These are phyloP conservation scores for Cyamopsis tetragonoloba DNA, from an alignment of 306 rosid genomes.

Conservation along the genomic window DNA sequence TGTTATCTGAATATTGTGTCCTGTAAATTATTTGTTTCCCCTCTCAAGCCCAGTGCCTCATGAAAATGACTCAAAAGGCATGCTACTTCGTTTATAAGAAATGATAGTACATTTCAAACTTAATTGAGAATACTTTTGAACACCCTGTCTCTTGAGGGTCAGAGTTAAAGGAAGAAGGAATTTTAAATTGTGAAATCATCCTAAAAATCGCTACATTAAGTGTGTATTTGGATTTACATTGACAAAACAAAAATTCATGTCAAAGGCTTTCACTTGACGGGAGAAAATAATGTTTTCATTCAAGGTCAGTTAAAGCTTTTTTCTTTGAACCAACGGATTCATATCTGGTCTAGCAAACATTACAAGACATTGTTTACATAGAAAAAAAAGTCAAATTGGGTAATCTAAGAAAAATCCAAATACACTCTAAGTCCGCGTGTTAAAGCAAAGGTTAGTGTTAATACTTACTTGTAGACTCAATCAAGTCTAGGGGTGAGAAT, in stretches of 20 bases:
- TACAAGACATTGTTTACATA: too few species aligned
- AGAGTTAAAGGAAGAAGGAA: background rate
- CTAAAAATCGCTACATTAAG: background rate
- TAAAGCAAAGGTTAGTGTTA: background rate
- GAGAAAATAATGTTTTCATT: too few species aligned
- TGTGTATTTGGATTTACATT: too few species aligned
- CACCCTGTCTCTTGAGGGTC: background rate
- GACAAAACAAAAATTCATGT: too few species aligned
- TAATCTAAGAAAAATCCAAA: too few species aligned
- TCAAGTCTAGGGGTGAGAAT: background rate
- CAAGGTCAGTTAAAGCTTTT: too few species aligned
- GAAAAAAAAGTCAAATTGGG: too few species aligned
- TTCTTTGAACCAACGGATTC: too few species aligned
- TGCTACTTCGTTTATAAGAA: background rate
- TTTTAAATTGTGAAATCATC: background rate
- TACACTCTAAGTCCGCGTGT: background rate
- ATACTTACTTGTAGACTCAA: background rate
- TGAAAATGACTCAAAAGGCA: background rate
- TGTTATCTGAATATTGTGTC: background rate
- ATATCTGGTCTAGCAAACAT: too few species aligned
- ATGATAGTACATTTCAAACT: background rate
- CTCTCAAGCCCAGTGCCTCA: background rate
- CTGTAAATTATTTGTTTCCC: too few species aligned
- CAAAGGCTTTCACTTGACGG: too few species aligned
- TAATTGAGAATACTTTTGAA: background rate